phyloP scores from a whole-genome alignment of 441 rosid genomes.

The Kokia cookei region DNA sequence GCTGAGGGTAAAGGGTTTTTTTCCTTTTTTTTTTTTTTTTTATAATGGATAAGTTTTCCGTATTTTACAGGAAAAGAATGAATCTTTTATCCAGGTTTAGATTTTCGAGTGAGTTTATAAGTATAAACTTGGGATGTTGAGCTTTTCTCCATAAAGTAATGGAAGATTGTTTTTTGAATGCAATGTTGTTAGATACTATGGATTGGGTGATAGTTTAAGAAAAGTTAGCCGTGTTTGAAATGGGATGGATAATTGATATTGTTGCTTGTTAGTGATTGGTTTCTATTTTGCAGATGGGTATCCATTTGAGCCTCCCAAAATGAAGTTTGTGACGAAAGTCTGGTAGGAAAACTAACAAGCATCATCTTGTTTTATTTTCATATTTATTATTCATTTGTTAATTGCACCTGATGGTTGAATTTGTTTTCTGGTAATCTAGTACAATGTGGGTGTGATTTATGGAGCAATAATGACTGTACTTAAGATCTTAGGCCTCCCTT shows the following conservation, averaged over 20 bases:
- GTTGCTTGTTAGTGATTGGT: neutral
- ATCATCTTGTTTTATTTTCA: neutral
- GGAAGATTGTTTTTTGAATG: neutral
- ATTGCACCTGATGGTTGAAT: neutral
- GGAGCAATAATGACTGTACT: neutral
- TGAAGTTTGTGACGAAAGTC: constrained; percentile 94
- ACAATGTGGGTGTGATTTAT: neutral
- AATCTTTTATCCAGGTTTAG: neutral
- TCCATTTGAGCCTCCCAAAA: constrained; percentile 98
- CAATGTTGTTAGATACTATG: neutral
- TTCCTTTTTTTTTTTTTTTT: too few relatives aligned
- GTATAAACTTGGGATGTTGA: neutral
- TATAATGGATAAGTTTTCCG: neutral
- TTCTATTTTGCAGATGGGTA: constrained; percentile 75
- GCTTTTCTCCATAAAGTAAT: neutral
- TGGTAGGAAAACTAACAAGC: constrained; percentile 53
- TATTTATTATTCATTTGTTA: neutral
- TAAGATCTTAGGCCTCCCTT: neutral
- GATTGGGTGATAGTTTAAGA: neutral
- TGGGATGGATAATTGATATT: neutral
- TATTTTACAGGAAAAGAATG: neutral
- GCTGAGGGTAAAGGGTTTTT: neutral
- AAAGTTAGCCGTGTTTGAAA: neutral
- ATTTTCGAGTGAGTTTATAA: neutral
- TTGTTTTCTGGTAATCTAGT: neutral